Evolutionary conservation across 2,329 filamentous ascomycete species (phyloP).

Genomic region (Colletotrichum tofieldiae): DNA sequence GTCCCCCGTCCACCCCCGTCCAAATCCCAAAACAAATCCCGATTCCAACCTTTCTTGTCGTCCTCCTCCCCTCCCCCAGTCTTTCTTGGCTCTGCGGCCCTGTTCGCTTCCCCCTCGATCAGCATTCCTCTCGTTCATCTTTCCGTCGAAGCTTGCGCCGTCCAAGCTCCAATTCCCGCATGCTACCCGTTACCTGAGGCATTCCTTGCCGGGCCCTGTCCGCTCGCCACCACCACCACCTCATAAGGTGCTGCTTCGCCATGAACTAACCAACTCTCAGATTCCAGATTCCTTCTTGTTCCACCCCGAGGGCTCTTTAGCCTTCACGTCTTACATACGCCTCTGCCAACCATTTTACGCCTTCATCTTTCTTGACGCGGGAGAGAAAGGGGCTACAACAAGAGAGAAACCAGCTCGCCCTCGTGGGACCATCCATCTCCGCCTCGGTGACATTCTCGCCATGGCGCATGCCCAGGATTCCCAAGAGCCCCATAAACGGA

Average conservation of each 20-base stretch:
- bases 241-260: conserved; percentile 41
- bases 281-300: conserved; percentile 23
- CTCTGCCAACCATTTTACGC: background rate
- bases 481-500: conserved; percentile 63
- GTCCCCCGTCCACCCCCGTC: conserved; percentile 32
- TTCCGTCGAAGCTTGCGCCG: conserved; percentile 38
- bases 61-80: conserved; percentile 11
- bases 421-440: conserved; percentile 13
- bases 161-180: conserved; percentile 29
- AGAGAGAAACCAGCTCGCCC: conserved; percentile 15
- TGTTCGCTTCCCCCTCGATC: conserved; percentile 25
- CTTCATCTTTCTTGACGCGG: conserved; percentile 9
- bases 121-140: conserved; percentile 34
- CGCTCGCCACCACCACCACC: conserved; percentile 21
- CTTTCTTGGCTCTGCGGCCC: conserved; percentile 31
- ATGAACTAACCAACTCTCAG: conserved; percentile 38
- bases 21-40: conserved; percentile 32
- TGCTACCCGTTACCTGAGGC: conserved; percentile 36
- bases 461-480: conserved; percentile 61
- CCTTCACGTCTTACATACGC: conserved; percentile 22
- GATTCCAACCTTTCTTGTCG: conserved; percentile 28
- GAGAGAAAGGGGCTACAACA: conserved; percentile 3
- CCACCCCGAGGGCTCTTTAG: conserved; percentile 29
- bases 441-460: conserved; percentile 40
- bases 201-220: conserved; percentile 25